A percentile compares a stretch with the other conserved stretches of the same genome.
These are phyloP conservation scores for Microascus cirrosus DNA, from an alignment of 2,329 filamentous ascomycete genomes.

Conservation along the genomic window DNA sequence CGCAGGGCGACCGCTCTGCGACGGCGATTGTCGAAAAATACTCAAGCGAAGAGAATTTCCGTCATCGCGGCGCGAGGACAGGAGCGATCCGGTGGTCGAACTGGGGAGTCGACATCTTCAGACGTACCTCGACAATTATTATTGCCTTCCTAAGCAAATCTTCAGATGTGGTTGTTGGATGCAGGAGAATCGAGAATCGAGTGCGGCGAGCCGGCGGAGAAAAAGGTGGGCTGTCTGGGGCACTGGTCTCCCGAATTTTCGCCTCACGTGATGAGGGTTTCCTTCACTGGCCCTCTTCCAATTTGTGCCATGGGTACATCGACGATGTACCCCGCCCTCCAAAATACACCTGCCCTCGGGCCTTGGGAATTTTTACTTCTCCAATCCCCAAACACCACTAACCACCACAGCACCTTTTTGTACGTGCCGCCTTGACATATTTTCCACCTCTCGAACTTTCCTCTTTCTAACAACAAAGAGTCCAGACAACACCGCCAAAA, in stretches of 20 bases:
- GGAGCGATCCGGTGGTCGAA: slow-evolving; percentile 10
- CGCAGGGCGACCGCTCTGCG: neutral
- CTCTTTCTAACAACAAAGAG: slow-evolving; percentile 16
- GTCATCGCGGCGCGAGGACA: slow-evolving; percentile 13
- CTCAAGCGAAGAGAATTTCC: slow-evolving; percentile 5
- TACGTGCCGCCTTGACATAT: neutral
- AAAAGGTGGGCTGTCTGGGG: neutral
- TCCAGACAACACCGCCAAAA: slow-evolving; percentile 44
- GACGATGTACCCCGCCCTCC: neutral
- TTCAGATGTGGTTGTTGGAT: slow-evolving; percentile 35
- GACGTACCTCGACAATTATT: slow-evolving; percentile 53
- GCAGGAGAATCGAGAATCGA: slow-evolving; percentile 10
- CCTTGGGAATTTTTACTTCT: slow-evolving; percentile 2
- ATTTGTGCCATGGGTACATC: neutral
- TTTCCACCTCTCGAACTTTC: slow-evolving; percentile 4
- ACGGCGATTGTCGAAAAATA: neutral
- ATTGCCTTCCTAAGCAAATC: slow-evolving; percentile 54
- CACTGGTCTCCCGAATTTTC: neutral
- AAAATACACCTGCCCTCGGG: neutral
- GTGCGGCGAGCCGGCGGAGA: neutral
- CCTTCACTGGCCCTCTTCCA: neutral
- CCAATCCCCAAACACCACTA: slow-evolving; percentile 8
- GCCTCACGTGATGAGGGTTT: slow-evolving; percentile 5
- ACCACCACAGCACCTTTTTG: slow-evolving; percentile 8
- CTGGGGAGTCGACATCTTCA: slow-evolving; percentile 31